Evolutionary conservation across 169 alveolate genomes (phyloP), one percentile per base, ranked within the genome.

Genomic region (Theileria sp.): DNA sequence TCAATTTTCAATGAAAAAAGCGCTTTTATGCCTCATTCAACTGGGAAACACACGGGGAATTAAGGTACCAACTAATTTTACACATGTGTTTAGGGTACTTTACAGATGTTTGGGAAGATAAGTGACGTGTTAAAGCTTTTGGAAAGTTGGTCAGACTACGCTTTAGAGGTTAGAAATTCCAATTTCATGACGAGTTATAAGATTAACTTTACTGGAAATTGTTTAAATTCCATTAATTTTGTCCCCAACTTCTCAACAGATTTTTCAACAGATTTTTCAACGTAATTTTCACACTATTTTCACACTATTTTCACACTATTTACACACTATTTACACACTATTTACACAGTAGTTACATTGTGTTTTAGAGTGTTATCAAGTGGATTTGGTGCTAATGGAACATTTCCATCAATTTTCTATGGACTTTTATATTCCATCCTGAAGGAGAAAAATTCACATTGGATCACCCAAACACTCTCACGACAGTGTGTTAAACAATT

Each of bases 241-340:
- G 34, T 75, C 19, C 89, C 89, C 7, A 83, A 83, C 25, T 58
- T 83, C 80, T 75, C 86, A 8, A 77, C 89, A 0, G 89, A 83
- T 26, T 44, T 73, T 5, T 75, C 89, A 23, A 70, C 81, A 81
- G 76, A 30, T 32, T 19, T 15, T n/a, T n/a, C n/a, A n/a, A n/a
- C n/a, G n/a, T n/a, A n/a, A n/a, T n/a, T n/a, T n/a, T n/a, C n/a
- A n/a, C n/a, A n/a, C n/a, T n/a, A n/a, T n/a, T n/a, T n/a, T n/a
- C n/a, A n/a, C n/a, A n/a, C n/a, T n/a, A n/a, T n/a, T n/a, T n/a
- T n/a, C n/a, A n/a, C n/a, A n/a, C n/a, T n/a, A n/a, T n/a, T n/a
- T n/a, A n/a, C n/a, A n/a, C n/a, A n/a, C n/a, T n/a, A n/a, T n/a
- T n/a, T n/a, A n/a, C n/a, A n/a, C n/a, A n/a, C n/a, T n/a, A n/a